Base-by-base conservation (phyloP, 306 rosid genomes). In the Delonix regia region DNA sequence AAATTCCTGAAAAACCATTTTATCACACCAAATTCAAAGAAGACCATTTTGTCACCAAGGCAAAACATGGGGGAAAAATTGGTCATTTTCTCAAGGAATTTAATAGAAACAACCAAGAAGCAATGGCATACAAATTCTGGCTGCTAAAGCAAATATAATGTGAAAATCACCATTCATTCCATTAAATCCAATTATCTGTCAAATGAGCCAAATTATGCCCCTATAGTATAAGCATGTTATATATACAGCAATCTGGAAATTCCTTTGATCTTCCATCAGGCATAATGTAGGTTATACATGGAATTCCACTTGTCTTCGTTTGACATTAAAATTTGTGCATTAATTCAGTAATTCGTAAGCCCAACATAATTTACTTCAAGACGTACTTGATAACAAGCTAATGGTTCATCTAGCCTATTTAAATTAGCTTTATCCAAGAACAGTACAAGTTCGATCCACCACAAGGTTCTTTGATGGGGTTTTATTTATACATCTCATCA, bases 101-200 rank as follows among this genome's bases (percentile, higher is more conserved):
- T 27, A 27, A 38, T 39, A 25, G 16, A 44, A 11, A 44, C 15
- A 10, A 44, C 49, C 56, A 24, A 21, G 33, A 34, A 44, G 78
- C 63, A 25, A 44, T 19, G 57, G 66, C 33, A 53, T 19, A 53
- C 51, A 55, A 75, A 56, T 80, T 12, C 48, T 52, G 41, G 63
- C 56, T 36, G 24, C 2, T 51, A 12, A 44, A 52, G 69, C 18
- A 53, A 57, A 5, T 25, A 19, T 38, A 41, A 65, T 30, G 47
- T 42, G 8, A 42, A 73, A 21, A 80, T 47, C 55, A 67, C 30
- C 53, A 24, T 56, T 14, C 47, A 51, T 53, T 36, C 7, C 47
- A 51, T 53, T 36, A 0, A 36, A 4, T 28, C 42, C 36, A 67
- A 21, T 51, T 21, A 67, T 55, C 69, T 10, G 22, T n/a, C 19